Evolutionary conservation across 2,329 filamentous ascomycete genomes (phyloP).

Genomic region (Ophiostoma piceae): DNA sequence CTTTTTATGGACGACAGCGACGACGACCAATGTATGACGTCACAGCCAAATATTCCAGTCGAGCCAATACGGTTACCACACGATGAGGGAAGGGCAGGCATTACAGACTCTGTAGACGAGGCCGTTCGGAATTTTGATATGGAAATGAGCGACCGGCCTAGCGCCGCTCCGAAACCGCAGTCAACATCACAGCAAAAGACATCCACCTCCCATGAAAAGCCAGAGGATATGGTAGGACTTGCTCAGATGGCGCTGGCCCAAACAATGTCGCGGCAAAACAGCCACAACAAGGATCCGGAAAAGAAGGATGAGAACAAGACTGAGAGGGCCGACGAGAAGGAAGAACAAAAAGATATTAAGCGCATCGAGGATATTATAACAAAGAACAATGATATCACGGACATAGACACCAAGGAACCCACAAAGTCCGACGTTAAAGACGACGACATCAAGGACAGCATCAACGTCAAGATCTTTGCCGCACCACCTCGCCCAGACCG

Average conservation of each 20-base stretch:
- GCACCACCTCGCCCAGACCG: not conserved
- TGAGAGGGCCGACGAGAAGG: not conserved
- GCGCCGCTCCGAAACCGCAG: not conserved
- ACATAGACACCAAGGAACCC: not conserved
- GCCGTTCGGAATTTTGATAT: not conserved
- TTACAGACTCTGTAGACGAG: not conserved
- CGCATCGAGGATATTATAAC: no score
- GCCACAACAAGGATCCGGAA: not conserved
- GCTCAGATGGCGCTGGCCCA: not conserved
- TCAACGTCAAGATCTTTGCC: not conserved
- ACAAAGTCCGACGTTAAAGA: no score
- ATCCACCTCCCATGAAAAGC: not conserved
- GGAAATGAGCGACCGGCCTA: not conserved
- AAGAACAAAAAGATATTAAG: no score
- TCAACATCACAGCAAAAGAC: not conserved
- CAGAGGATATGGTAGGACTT: not conserved
- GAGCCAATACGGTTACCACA: not conserved
- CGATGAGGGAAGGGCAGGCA: not conserved
- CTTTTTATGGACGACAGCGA: slow-evolving; percentile 1
- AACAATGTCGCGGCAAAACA: not conserved
- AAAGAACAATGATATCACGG: not conserved
- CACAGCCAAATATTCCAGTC: not conserved
- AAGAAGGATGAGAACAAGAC: not conserved
- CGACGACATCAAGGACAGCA: not conserved
- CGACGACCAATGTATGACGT: not conserved